Percentiles rank a stretch among this genome's conserved stretches.
phyloP scores from a whole-genome alignment of 441 rosid genomes.

The Pelargonium exstipulatum region DNA sequence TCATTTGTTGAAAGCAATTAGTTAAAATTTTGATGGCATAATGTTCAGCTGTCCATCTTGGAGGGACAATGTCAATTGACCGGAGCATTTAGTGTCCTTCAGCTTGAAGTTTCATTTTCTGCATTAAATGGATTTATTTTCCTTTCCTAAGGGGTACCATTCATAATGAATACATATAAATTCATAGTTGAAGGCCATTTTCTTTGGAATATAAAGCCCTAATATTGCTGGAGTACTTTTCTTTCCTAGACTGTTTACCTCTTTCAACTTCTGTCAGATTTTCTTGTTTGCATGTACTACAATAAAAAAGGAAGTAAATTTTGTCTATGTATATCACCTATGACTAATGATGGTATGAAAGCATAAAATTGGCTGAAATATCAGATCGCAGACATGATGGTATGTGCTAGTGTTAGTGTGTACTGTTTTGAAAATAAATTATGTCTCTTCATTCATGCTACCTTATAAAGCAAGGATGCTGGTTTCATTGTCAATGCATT shows the following conservation, averaged over 20 bases:
- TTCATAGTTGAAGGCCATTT: neutral
- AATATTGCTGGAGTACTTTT: neutral
- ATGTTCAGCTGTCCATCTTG: neutral
- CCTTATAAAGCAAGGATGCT: too few relatives aligned
- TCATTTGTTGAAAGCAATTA: constrained; percentile 17
- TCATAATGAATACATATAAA: neutral
- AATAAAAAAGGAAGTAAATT: too few relatives aligned
- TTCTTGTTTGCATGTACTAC: too few relatives aligned
- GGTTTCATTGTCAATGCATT: too few relatives aligned
- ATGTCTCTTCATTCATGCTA: too few relatives aligned
- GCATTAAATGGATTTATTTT: neutral
- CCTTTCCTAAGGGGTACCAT: neutral
- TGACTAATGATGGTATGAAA: neutral
- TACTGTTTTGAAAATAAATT: too few relatives aligned
- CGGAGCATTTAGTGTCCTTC: neutral
- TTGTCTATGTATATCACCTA: neutral
- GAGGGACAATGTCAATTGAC: neutral
- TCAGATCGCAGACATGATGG: too few relatives aligned
- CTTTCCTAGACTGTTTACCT: neutral
- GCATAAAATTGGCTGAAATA: neutral
- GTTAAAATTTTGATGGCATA: constrained; percentile 3
- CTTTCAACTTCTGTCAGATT: neutral
- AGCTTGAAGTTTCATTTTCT: neutral
- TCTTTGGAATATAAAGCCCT: neutral
- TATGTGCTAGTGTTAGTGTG: too few relatives aligned